Evolutionary conservation across 306 rosid genomes (phyloP), one percentile per base, ranked within the genome.

Genomic region (Dalbergia cultrata): DNA sequence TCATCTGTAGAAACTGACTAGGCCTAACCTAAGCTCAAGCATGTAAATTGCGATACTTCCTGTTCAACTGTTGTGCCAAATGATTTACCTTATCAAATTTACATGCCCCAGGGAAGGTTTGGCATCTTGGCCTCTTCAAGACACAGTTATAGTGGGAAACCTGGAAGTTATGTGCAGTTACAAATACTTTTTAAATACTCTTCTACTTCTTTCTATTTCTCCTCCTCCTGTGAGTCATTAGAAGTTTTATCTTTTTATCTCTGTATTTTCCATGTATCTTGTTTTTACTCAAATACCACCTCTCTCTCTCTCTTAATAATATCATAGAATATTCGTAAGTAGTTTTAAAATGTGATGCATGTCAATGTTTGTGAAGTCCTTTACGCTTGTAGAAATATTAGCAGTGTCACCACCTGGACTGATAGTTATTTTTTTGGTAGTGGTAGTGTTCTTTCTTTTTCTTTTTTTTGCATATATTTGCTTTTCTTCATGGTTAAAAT

Each of bases 101-200:
- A 84, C 67, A 44, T 66, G n/a, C 63, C 70, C 70, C 5, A 9
- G 71, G 66, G 44, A 64, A 68, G 63, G 49, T 84, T 39, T 75
- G 37, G 50, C 65, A 45, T 74, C 50, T 5, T 39, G 70, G 62
- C 58, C 80, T 67, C 67, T 66, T 50, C 62, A 68, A 64, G 82
- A 70, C 49, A 69, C 67, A 67, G 39, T 31, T n/a, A 59, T 53
- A 53, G 62, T 63, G 34, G n/a, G 26, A 58, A 70, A 72, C 77
- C 13, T 58, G 64, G 62, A 58, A 70, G 67, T 57, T 49, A 53
- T 9, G 11, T 18, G 52, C 71, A 64, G 44, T 33, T 34, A 47
- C 26, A 50, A 65, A 76, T 71, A 58, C 19, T 65, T 63, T 75
- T 47, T 31, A 17, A 76, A 72, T 61, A 65, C 34, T 34, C 67